phyloP scores from a whole-genome alignment of 169 alveolate species.

The Plasmodium inui region DNA sequence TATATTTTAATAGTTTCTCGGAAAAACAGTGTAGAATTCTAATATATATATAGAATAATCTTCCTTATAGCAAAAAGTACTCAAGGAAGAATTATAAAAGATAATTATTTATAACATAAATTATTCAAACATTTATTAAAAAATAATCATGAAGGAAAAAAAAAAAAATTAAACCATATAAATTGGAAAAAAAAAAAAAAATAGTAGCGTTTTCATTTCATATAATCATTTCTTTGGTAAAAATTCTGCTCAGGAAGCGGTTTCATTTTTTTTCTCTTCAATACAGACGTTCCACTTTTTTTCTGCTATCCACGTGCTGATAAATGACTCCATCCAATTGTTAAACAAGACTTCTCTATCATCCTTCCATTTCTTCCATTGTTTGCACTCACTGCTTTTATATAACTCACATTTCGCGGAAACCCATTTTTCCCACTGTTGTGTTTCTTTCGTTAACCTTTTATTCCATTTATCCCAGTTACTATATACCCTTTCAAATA shows the following conservation, averaged over 20 bases:
- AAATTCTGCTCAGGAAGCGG: not conserved
- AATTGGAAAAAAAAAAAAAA: not conserved
- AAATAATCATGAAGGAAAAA: not conserved
- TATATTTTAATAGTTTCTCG: not conserved
- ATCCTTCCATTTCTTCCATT: constrained; percentile 19
- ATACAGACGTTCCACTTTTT: constrained; percentile 27
- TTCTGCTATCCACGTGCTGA: not conserved
- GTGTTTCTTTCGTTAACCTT: constrained; percentile 4
- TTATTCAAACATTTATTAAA: not conserved
- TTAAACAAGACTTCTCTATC: not conserved
- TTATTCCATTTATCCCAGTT: not conserved
- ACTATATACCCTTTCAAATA: not conserved
- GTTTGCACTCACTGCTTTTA: not conserved
- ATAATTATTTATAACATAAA: not conserved
- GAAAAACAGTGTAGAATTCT: not conserved
- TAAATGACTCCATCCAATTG: not conserved
- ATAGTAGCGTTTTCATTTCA: not conserved
- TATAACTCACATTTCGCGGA: not conserved
- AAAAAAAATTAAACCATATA: not conserved
- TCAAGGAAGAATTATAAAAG: not conserved
- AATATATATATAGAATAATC: not conserved
- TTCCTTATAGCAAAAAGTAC: not conserved
- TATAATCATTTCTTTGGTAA: not conserved
- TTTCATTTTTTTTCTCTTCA: not conserved
- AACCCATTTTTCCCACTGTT: constrained; percentile 16